phyloP scores from a whole-genome alignment of 805 yeast genomes.

The Ogataea saltuana region DNA sequence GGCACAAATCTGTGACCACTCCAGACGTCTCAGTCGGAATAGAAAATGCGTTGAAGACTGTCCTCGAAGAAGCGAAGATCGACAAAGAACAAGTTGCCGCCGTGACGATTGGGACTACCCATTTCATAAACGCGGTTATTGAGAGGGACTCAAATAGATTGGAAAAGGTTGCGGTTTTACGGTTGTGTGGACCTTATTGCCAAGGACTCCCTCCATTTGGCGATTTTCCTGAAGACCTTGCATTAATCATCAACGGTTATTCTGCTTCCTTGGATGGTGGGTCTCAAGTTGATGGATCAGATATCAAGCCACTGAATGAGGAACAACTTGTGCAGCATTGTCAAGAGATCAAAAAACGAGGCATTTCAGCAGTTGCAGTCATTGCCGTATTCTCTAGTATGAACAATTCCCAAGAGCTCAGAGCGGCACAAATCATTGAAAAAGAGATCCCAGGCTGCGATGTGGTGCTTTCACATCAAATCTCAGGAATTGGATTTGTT shows the following conservation, averaged over 20 bases:
- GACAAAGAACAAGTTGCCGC: slow-evolving; percentile 34
- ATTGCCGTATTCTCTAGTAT: slow-evolving; percentile 43
- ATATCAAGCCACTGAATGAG: slow-evolving; percentile 36
- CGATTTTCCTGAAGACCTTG: slow-evolving; percentile 44
- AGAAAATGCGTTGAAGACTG: slow-evolving; percentile 33
- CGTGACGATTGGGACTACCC: slow-evolving; percentile 51
- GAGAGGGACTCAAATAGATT: slow-evolving; percentile 43
- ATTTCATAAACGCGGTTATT: slow-evolving; percentile 49
- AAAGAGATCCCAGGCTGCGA: slow-evolving; percentile 34
- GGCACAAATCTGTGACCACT: slow-evolving; percentile 45
- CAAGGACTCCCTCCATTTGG: slow-evolving; percentile 41
- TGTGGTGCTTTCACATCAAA: slow-evolving; percentile 40
- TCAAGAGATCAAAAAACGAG: slow-evolving; percentile 33
- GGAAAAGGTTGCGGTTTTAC: slow-evolving; percentile 44
- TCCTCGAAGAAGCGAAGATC: slow-evolving; percentile 29
- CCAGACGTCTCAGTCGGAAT: slow-evolving; percentile 45
- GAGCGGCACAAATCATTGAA: slow-evolving; percentile 35
- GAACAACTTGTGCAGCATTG: slow-evolving; percentile 12
- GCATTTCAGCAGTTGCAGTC: slow-evolving; percentile 39
- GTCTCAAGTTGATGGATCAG: slow-evolving; percentile 40
- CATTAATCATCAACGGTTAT: slow-evolving; percentile 36
- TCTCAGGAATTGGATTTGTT: slow-evolving; percentile 44
- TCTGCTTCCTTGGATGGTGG: slow-evolving; percentile 41
- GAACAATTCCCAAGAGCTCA: slow-evolving; percentile 38
- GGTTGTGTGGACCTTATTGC: slow-evolving; percentile 45